phyloP scores from a whole-genome alignment of 2,329 filamentous ascomycete genomes.

The Monosporascus sp. region DNA sequence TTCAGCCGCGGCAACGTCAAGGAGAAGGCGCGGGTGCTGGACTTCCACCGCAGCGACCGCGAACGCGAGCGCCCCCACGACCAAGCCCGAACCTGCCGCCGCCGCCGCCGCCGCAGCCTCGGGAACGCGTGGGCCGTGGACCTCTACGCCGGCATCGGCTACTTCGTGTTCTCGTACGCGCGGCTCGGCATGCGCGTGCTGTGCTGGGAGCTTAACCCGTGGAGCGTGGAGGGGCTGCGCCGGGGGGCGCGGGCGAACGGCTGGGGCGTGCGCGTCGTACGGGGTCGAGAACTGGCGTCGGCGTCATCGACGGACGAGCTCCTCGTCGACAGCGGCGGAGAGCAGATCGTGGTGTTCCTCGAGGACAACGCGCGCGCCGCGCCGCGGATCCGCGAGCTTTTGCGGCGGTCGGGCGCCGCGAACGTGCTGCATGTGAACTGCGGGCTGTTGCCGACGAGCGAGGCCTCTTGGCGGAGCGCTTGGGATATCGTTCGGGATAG shows the following conservation, averaged over 20 bases:
- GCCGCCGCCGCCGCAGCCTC: not conserved
- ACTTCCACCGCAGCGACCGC: constrained; percentile 36
- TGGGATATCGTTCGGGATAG: constrained; percentile 36
- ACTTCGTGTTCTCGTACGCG: constrained; percentile 84
- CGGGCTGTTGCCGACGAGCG: constrained; percentile 56
- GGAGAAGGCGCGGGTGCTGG: constrained; percentile 75
- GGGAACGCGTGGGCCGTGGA: constrained; percentile 58
- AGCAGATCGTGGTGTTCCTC: constrained; percentile 61
- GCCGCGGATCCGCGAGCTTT: constrained; percentile 31
- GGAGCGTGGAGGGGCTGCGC: constrained; percentile 78
- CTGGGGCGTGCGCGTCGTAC: constrained; percentile 56
- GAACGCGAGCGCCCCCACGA: not conserved
- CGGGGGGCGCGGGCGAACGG: constrained; percentile 68
- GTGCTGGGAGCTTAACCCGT: constrained; percentile 87
- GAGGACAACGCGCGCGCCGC: constrained; percentile 60
- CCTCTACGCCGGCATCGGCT: constrained; percentile 88
- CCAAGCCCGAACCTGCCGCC: no score
- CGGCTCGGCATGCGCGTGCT: constrained; percentile 66
- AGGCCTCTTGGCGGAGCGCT: constrained; percentile 47
- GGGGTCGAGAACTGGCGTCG: constrained; percentile 31
- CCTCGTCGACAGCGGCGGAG: constrained; percentile 30
- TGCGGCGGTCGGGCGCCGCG: constrained; percentile 25
- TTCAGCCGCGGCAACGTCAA: constrained; percentile 87
- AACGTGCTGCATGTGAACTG: constrained; percentile 57
- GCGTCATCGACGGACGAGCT: constrained; percentile 31